Evolutionary conservation across 192 early-diverging fungal genomes (phyloP).

Genomic region (Umbelopsis isabellina): DNA sequence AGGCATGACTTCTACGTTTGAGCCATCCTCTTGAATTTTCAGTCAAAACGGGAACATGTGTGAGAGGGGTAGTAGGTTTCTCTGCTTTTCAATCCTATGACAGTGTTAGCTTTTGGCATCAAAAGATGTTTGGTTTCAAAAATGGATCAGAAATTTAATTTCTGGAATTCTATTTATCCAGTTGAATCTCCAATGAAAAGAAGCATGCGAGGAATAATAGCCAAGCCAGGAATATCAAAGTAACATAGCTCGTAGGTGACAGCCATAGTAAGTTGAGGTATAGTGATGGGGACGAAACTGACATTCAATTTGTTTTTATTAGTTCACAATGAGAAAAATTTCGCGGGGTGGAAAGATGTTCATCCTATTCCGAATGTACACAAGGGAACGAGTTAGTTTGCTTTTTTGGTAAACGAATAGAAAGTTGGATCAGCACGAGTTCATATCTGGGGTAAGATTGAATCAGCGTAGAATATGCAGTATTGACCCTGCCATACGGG

Average conservation of each 20-base stretch:
- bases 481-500: too few relatives aligned
- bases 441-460: too few relatives aligned
- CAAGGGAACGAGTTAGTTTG: too few relatives aligned
- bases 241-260: slow-evolving; percentile 4
- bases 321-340: too few relatives aligned
- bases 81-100: slow-evolving; percentile 15
- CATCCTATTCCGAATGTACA: too few relatives aligned
- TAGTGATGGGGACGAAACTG: too few relatives aligned
- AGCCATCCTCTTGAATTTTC: slow-evolving; percentile 12
- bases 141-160: not conserved
- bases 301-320: too few relatives aligned
- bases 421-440: too few relatives aligned
- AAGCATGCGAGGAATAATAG: slow-evolving; percentile 12
- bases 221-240: not conserved
- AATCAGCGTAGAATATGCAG: too few relatives aligned
- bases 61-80: not conserved
- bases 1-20: not conserved
- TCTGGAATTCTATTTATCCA: not conserved
- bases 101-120: not conserved
- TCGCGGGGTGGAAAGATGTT: too few relatives aligned
- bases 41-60: slow-evolving; percentile 18
- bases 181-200: slow-evolving; percentile 15
- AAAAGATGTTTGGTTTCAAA: not conserved
- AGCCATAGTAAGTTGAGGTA: not conserved
- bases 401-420: too few relatives aligned